A percentile compares a stretch with the other conserved stretches of the same genome.
phyloP scores from a whole-genome alignment of 2,329 filamentous ascomycete genomes.

The Aspergillus fructus region DNA sequence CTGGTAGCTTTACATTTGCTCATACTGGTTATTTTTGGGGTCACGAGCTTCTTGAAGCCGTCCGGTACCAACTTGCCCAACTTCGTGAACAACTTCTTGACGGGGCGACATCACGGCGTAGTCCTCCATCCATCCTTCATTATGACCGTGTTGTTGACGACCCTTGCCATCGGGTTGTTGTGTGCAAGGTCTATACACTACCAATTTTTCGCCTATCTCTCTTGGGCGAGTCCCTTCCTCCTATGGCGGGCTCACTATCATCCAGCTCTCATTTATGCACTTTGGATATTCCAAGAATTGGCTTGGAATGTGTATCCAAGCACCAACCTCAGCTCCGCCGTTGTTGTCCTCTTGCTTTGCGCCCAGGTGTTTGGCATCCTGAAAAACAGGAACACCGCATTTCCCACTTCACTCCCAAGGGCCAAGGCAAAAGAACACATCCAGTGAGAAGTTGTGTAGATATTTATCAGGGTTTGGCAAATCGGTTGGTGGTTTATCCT shows the following conservation, averaged over 20 bases:
- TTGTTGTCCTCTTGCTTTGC: conserved; percentile 70
- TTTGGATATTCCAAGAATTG: conserved; percentile 83
- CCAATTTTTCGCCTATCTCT: conserved; percentile 91
- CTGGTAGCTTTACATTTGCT: conserved; percentile 66
- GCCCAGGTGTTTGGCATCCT: conserved; percentile 65
- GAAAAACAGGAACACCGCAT: conserved; percentile 37
- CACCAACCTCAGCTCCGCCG: conserved; percentile 60
- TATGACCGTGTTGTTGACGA: conserved; percentile 72
- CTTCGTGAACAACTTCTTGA: conserved; percentile 53
- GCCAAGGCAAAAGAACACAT: conserved; percentile 20
- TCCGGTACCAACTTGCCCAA: conserved; percentile 58
- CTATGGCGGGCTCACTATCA: conserved; percentile 75
- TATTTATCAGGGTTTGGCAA: too few species aligned
- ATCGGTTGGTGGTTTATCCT: background rate
- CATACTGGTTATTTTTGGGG: conserved; percentile 66
- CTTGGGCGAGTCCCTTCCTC: conserved; percentile 84
- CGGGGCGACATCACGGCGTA: conserved; percentile 56
- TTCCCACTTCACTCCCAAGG: conserved; percentile 20
- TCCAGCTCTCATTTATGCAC: conserved; percentile 63
- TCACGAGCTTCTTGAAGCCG: conserved; percentile 70
- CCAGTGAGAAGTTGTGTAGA: conserved; percentile 17
- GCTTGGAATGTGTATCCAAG: conserved; percentile 96
- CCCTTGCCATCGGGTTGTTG: conserved; percentile 75
- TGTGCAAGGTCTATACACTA: conserved; percentile 90
- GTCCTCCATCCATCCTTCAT: conserved; percentile 70